phyloP scores from a whole-genome alignment of 257 asterid species.

The Euphrasia confusa region DNA sequence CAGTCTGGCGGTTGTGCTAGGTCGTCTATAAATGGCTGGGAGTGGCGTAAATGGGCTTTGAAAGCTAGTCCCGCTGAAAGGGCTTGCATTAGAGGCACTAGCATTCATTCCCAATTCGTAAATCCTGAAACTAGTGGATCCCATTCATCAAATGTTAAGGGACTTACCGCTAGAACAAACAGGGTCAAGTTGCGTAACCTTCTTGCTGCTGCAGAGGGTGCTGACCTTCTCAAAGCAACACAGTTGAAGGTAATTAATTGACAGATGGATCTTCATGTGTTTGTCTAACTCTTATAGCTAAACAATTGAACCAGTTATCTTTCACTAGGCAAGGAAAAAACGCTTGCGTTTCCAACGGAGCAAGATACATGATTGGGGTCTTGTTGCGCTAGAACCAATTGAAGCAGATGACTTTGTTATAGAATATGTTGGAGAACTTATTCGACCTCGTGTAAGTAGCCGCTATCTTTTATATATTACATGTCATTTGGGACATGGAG shows the following conservation, averaged over 20 bases:
- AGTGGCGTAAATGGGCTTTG: slow-evolving; percentile 93
- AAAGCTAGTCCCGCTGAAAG: slow-evolving; percentile 76
- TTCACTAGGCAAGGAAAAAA: slow-evolving; percentile 84
- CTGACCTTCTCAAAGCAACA: slow-evolving; percentile 91
- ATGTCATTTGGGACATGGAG: not conserved
- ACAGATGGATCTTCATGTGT: slow-evolving; percentile 18
- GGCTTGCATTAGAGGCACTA: slow-evolving; percentile 64
- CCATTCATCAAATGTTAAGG: slow-evolving; percentile 57
- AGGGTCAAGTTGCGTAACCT: slow-evolving; percentile 90
- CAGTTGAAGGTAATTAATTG: slow-evolving; percentile 71
- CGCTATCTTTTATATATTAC: slow-evolving; percentile 15
- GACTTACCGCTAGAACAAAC: slow-evolving; percentile 93
- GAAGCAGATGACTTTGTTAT: slow-evolving; percentile 98
- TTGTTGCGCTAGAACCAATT: slow-evolving; percentile 88
- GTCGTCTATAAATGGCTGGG: slow-evolving; percentile 87
- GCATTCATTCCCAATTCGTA: slow-evolving; percentile 33
- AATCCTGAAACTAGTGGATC: slow-evolving; percentile 42
- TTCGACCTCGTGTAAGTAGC: slow-evolving; percentile 80
- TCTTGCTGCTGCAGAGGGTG: slow-evolving; percentile 99
- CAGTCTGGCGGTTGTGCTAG: slow-evolving; percentile 90
- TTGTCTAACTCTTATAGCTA: slow-evolving; percentile 16
- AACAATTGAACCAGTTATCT: slow-evolving; percentile 16
- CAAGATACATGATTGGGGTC: slow-evolving; percentile 99
- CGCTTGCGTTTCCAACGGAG: slow-evolving; percentile 87
- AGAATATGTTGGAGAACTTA: slow-evolving; percentile 98